Percentiles rank a stretch among this genome's conserved stretches.
phyloP scores from a whole-genome alignment of 2,329 filamentous ascomycete species.

The Dendryphion nanum region DNA sequence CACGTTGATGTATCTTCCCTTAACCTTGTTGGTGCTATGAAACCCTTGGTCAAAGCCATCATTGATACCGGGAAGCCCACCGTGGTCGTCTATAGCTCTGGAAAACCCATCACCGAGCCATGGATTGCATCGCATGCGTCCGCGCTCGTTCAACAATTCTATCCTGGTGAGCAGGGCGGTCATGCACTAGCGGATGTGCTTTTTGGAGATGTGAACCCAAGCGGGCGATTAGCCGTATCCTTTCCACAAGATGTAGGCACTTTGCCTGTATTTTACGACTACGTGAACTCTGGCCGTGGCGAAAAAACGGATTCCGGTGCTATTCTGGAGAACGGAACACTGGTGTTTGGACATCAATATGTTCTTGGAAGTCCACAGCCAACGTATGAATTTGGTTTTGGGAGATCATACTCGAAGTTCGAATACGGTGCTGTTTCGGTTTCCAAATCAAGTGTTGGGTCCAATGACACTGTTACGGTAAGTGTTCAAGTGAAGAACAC shows the following conservation, averaged over 20 bases:
- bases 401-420: conserved; percentile 65
- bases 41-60: conserved; percentile 64
- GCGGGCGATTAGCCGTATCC: conserved; percentile 64
- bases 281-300: conserved; percentile 64
- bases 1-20: conserved; percentile 66
- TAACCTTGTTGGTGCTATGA: conserved; percentile 69
- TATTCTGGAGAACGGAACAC: conserved; percentile 56
- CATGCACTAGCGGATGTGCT: conserved; percentile 65
- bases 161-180: conserved; percentile 68
- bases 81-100: conserved; percentile 65
- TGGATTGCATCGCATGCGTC: conserved; percentile 67
- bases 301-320: conserved; percentile 51
- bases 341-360: conserved; percentile 65
- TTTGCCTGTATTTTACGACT: conserved; percentile 69
- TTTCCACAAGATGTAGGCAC: conserved; percentile 68
- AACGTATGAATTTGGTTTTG: conserved; percentile 67
- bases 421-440: conserved; percentile 56
- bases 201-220: conserved; percentile 61
- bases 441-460: conserved; percentile 49
- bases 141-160: conserved; percentile 72
- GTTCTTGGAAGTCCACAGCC: conserved; percentile 60
- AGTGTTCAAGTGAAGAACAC: conserved; percentile 63
- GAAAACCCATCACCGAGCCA: conserved; percentile 70
- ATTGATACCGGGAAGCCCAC: conserved; percentile 67
- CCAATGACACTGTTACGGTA: conserved; percentile 57